Evolutionary conservation across 1,139 yeast genomes (phyloP).

Genomic region (Diutina neorugosa): DNA sequence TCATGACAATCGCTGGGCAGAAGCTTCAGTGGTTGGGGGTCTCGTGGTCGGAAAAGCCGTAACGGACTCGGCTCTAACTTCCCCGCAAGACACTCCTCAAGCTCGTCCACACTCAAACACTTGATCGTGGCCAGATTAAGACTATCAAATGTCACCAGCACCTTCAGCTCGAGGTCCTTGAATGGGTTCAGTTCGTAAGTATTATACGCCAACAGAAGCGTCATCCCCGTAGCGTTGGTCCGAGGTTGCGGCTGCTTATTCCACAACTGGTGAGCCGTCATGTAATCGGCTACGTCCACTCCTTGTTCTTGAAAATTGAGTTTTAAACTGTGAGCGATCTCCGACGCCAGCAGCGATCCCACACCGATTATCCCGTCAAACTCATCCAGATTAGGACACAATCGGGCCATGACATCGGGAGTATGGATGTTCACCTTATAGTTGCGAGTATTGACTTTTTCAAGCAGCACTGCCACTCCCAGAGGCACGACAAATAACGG

Average conservation of each 20-base stretch:
- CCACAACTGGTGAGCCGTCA: constrained; percentile 10
- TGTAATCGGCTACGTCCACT: neutral
- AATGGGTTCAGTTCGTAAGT: constrained; percentile 26
- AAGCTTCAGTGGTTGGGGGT: constrained; percentile 4
- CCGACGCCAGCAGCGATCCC: neutral
- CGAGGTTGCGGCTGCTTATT: constrained; percentile 12
- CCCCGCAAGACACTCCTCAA: constrained; percentile 21
- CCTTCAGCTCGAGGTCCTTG: constrained; percentile 13
- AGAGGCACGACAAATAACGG: neutral
- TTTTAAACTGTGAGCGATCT: no score
- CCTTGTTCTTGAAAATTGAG: neutral
- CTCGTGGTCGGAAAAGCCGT: constrained; percentile 14
- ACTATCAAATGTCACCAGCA: constrained; percentile 19
- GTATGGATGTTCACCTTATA: constrained; percentile 28
- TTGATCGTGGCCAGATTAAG: constrained; percentile 15
- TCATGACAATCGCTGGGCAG: constrained; percentile 20
- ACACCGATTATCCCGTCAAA: neutral
- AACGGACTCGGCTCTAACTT: constrained; percentile 13
- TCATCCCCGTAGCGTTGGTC: constrained; percentile 16
- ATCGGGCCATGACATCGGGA: constrained; percentile 25
- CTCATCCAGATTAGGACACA: constrained; percentile 5
- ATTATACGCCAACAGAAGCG: constrained; percentile 22
- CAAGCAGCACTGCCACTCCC: constrained; percentile 21
- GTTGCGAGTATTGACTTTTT: constrained; percentile 19
- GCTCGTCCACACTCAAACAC: constrained; percentile 10